These are phyloP conservation scores for Pleurotus salmoneostramineus DNA, from an alignment of 768 basidiomycete genomes.

Conservation along the genomic window DNA sequence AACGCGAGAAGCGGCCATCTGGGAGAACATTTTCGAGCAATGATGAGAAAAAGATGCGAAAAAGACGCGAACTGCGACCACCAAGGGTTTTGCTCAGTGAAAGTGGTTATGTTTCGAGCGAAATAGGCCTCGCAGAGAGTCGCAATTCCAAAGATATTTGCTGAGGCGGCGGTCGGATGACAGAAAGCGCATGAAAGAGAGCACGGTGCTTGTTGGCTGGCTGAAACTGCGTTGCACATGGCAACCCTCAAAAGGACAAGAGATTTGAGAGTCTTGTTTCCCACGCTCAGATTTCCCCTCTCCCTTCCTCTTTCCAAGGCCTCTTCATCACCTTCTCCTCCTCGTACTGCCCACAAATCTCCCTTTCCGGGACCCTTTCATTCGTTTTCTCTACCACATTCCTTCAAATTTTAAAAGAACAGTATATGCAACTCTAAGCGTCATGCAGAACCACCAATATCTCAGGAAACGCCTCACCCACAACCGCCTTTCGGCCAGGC, in stretches of 20 bases:
- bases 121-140: background rate
- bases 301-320: background rate
- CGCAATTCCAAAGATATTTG: background rate
- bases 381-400: background rate
- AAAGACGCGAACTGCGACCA: too few relatives aligned
- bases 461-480: background rate
- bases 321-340: background rate
- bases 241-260: background rate
- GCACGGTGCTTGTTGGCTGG: background rate
- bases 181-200: conserved; percentile 5
- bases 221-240: background rate
- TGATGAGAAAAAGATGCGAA: background rate
- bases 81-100: too few relatives aligned
- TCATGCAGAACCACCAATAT: conserved; percentile 4
- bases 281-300: conserved; percentile 4
- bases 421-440: conserved; percentile 1
- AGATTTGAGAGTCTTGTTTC: background rate
- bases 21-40: background rate
- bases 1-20: background rate
- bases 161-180: background rate
- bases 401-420: background rate
- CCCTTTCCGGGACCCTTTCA: conserved; percentile 1
- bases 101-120: background rate
- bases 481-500: conserved; percentile 3
- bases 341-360: background rate